phyloP scores from a whole-genome alignment of 805 yeast genomes.

The Metschnikowia koreensis region DNA sequence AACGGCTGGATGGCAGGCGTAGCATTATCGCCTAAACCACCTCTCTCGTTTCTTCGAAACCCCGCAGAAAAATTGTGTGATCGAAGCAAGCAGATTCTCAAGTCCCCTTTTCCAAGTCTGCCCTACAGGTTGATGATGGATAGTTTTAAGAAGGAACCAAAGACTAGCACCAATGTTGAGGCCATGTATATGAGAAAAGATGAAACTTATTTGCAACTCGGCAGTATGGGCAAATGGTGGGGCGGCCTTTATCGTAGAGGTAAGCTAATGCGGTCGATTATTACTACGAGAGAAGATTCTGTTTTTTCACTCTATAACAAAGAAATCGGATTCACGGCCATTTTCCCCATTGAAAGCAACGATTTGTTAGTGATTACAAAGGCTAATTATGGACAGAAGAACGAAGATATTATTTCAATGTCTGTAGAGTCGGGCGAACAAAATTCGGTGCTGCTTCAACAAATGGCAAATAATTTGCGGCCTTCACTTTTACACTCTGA shows the following conservation, averaged over 20 bases:
- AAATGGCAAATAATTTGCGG: neutral
- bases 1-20: neutral
- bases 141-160: neutral
- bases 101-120: neutral
- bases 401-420: neutral
- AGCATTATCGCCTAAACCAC: neutral
- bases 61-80: neutral
- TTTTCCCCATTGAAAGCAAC: neutral
- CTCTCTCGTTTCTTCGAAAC: neutral
- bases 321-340: neutral
- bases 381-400: neutral
- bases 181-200: neutral
- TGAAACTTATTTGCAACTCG: neutral
- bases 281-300: neutral
- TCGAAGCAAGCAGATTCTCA: neutral
- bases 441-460: neutral
- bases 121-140: neutral
- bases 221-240: conserved; percentile 2
- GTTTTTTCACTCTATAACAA: neutral
- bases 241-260: neutral
- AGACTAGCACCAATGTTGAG: neutral
- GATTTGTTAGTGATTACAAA: conserved; percentile 2
- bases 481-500: neutral
- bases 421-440: neutral
- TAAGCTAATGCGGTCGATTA: neutral